Base-by-base conservation (phyloP, 2,329 filamentous ascomycete species). In the Clonostachys solani region DNA sequence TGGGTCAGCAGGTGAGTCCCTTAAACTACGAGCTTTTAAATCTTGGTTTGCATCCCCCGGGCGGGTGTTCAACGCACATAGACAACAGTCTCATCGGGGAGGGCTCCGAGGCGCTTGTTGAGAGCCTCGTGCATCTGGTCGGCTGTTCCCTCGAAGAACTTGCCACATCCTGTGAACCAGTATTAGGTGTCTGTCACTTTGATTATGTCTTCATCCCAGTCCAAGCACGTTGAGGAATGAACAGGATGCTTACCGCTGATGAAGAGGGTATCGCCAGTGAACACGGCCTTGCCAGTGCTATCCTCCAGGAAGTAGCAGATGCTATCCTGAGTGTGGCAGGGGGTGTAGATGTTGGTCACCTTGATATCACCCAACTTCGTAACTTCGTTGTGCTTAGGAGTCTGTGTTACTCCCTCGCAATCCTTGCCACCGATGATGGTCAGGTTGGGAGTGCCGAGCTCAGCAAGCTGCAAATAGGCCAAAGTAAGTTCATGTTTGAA, bases 261-360 rank as follows among this genome's bases (percentile, higher is more conserved):
- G 70, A 99, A 99, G 36, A 99, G 73, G 1, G 94, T 99, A 64
- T 99, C 94, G 10, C 94, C 94, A 0, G 94, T 97, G 62, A 99
- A 99, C 4, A 99, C 90, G 8, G 80, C 92, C 58, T 81, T 84
- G 48, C 79, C 71, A 43, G 81, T 73, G 17, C 83, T 84, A 60
- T 99, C 92, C 67, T 96, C 82, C 74, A 94, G 84, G 56, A 84
- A 89, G 73, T 85, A 99, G 75, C 94, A 99, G 63, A 99, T 96
- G 66, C 92, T 96, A 71, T 99, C 94, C 71, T 96, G 92, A 2
- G 94, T 99, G 65, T 99, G 94, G 67, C 94, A 99, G 2, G 94
- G 94, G 12, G 94, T 99, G 69, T 97, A 88, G n/a, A 97, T 74
- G 19, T 89, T 87, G 62, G 81, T 92, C 48, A 96, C 86, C 13